A percentile compares a stretch with the other conserved stretches of the same genome.
These are phyloP conservation scores for Penicillium polonicum DNA, from an alignment of 2,329 filamentous ascomycete species.

Conservation along the genomic window DNA sequence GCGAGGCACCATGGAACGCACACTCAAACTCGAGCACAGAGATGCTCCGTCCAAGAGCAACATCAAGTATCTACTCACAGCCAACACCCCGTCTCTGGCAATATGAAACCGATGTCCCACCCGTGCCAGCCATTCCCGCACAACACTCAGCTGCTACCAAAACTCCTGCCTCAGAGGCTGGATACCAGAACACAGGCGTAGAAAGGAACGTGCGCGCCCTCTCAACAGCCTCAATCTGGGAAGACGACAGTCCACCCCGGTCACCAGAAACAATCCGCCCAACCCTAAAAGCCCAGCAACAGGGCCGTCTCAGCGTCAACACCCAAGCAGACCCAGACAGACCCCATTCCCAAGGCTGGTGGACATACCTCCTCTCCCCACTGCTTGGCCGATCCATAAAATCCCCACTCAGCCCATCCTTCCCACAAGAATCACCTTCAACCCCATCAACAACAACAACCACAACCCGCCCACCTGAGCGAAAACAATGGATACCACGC, in stretches of 20 bases:
- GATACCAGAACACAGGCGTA: slow-evolving; percentile 11
- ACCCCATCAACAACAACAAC: neutral
- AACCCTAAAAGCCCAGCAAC: slow-evolving; percentile 22
- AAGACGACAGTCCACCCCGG: slow-evolving; percentile 31
- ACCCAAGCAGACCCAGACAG: slow-evolving; percentile 33
- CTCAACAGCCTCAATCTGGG: slow-evolving; percentile 40
- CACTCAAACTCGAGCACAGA: slow-evolving; percentile 25
- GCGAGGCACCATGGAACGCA: slow-evolving; percentile 37
- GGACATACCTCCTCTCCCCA: slow-evolving; percentile 49
- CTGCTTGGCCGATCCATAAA: slow-evolving; percentile 34
- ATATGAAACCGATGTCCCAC: slow-evolving; percentile 34
- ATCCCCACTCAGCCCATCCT: slow-evolving; percentile 26
- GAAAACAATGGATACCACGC: slow-evolving; percentile 27
- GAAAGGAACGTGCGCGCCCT: slow-evolving; percentile 21
- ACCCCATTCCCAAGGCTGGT: slow-evolving; percentile 51
- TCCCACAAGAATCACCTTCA: slow-evolving; percentile 15
- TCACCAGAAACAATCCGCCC: neutral
- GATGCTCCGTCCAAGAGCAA: slow-evolving; percentile 30
- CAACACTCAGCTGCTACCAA: slow-evolving; percentile 25
- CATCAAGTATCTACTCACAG: slow-evolving; percentile 48
- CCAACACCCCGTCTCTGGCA: slow-evolving; percentile 33
- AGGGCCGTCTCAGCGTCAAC: slow-evolving; percentile 32
- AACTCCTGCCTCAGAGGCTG: slow-evolving; percentile 6
- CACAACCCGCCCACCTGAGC: slow-evolving; percentile 9
- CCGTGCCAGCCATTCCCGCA: slow-evolving; percentile 43